phyloP scores from a whole-genome alignment of 768 basidiomycete species.

The Brasilioporus rufonigricans region DNA sequence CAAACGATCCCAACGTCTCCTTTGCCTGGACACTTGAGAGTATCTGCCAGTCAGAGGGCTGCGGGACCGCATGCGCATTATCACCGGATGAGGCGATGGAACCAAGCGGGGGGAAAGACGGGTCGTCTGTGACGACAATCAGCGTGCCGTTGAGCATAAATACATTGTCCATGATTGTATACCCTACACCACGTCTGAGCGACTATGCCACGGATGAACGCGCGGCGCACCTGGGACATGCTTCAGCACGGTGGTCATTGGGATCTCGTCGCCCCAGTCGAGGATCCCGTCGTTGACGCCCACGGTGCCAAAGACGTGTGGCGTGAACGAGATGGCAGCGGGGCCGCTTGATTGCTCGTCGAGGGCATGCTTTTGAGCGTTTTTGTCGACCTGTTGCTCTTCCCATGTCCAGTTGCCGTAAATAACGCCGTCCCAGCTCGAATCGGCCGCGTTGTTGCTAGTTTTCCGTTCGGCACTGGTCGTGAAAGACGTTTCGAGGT shows the following conservation, averaged over 20 bases:
- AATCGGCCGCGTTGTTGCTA: slow-evolving; percentile 18
- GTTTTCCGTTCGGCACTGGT: slow-evolving; percentile 38
- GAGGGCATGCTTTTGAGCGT: slow-evolving; percentile 46
- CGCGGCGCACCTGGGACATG: slow-evolving; percentile 64
- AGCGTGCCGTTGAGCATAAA: slow-evolving; percentile 69
- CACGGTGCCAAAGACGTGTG: slow-evolving; percentile 23
- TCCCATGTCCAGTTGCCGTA: slow-evolving; percentile 73
- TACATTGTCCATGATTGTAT: slow-evolving; percentile 81
- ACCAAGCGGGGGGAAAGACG: slow-evolving; percentile 54
- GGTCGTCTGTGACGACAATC: slow-evolving; percentile 71
- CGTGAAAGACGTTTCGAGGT: slow-evolving; percentile 63
- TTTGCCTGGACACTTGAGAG: slow-evolving; percentile 51
- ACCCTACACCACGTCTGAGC: slow-evolving; percentile 48
- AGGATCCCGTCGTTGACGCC: slow-evolving; percentile 52
- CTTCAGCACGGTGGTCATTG: slow-evolving; percentile 52
- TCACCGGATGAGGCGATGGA: slow-evolving; percentile 45
- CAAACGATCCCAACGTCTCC: slow-evolving; percentile 46
- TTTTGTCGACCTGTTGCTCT: slow-evolving; percentile 54
- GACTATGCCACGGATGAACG: neutral
- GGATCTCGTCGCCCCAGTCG: slow-evolving; percentile 56
- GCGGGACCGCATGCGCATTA: slow-evolving; percentile 39
- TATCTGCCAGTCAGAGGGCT: slow-evolving; percentile 56
- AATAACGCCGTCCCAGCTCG: slow-evolving; percentile 54
- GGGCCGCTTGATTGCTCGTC: slow-evolving; percentile 25
- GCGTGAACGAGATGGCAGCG: slow-evolving; percentile 25